These are phyloP conservation scores for Calonectria multiphialidica DNA, from an alignment of 2,329 filamentous ascomycete genomes.

Conservation along the genomic window DNA sequence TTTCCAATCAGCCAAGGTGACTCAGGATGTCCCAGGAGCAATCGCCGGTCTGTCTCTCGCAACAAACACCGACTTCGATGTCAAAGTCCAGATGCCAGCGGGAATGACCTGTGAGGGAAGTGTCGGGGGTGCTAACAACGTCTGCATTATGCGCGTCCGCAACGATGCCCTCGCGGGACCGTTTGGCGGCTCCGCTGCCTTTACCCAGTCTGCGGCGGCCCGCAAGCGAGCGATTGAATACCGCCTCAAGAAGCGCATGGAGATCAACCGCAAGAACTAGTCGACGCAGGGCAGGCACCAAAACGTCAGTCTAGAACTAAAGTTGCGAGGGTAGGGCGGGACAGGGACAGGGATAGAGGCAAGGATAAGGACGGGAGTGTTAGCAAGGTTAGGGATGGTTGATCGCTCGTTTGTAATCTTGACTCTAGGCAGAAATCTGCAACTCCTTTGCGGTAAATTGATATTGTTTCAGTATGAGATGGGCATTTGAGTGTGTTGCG, in stretches of 20 bases:
- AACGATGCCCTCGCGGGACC: slow-evolving; percentile 73
- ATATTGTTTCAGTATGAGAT: not conserved
- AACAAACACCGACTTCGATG: slow-evolving; percentile 72
- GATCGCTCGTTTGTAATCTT: slow-evolving; percentile 10
- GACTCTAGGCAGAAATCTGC: slow-evolving; percentile 10
- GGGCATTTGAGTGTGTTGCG: not conserved
- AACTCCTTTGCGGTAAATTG: not conserved
- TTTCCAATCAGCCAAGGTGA: slow-evolving; percentile 69
- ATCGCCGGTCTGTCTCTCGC: slow-evolving; percentile 69
- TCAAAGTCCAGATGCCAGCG: slow-evolving; percentile 74
- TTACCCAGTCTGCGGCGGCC: slow-evolving; percentile 69
- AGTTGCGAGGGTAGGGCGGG: not conserved
- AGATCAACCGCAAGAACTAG: slow-evolving; percentile 36
- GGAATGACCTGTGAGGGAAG: slow-evolving; percentile 75
- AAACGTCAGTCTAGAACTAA: not conserved
- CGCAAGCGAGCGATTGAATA: slow-evolving; percentile 74
- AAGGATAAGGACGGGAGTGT: not conserved
- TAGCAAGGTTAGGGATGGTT: not conserved
- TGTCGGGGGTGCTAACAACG: slow-evolving; percentile 69
- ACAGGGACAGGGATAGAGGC: not conserved
- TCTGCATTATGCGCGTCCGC: slow-evolving; percentile 74
- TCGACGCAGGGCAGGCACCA: not conserved
- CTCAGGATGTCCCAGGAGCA: slow-evolving; percentile 57
- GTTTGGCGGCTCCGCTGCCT: slow-evolving; percentile 75
- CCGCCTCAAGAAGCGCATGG: slow-evolving; percentile 53